Evolutionary conservation across 139 green algal species (phyloP).

Genomic region (Micromonas pusilla): DNA sequence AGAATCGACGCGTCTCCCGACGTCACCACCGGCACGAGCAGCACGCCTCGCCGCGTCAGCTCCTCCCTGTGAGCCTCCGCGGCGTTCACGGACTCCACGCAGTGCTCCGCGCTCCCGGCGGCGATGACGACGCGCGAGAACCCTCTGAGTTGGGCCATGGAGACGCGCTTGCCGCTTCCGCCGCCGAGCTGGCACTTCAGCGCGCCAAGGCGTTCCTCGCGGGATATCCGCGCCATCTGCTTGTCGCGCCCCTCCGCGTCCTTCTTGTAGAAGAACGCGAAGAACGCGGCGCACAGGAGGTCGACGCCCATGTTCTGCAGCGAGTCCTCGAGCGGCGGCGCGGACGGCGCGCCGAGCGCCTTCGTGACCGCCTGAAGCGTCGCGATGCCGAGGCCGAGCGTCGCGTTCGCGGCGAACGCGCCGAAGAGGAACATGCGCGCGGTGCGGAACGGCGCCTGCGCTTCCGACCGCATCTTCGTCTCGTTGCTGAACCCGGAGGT

Average conservation of each 20-base stretch:
- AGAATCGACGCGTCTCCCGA: background rate
- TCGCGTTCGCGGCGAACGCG: background rate
- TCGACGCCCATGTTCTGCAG: constrained; percentile 11
- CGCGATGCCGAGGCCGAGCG: constrained; percentile 13
- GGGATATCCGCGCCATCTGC: constrained; percentile 6
- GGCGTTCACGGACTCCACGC: background rate
- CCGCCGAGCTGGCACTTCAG: background rate
- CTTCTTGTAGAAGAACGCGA: background rate
- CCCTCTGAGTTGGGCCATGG: background rate
- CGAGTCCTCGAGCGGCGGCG: constrained; percentile 8
- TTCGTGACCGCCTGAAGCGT: constrained; percentile 15
- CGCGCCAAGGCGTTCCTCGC: constrained; percentile 10
- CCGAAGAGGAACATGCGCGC: constrained; percentile 17
- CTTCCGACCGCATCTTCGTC: constrained; percentile 24
- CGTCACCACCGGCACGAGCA: background rate
- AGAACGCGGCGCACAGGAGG: background rate
- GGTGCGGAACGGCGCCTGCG: constrained; percentile 24
- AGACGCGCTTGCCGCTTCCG: background rate
- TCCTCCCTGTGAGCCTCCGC: constrained; percentile 2
- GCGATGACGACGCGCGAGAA: constrained; percentile 17
- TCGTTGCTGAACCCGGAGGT: constrained; percentile 13
- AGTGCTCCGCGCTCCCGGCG: background rate
- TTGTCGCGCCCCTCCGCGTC: constrained; percentile 3
- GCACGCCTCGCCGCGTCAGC: constrained; percentile 14
- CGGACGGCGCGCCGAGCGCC: constrained; percentile 1